Conservation (phyloP, 768 basidiomycete species). For the Russula sp. region DNA sequence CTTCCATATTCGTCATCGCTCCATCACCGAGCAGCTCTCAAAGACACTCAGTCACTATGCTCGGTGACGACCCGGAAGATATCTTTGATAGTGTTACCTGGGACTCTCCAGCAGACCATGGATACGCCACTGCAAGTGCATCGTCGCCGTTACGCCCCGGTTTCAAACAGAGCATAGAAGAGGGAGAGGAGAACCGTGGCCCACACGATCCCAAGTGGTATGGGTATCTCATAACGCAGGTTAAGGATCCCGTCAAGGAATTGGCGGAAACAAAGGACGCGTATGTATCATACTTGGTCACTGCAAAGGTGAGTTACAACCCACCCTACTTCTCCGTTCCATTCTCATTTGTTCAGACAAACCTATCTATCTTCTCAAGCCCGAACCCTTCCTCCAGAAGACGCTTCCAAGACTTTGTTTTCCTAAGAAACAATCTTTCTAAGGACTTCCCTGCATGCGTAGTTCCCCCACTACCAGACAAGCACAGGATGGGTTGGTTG, state of each 20-base stretch:
- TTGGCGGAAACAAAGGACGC: constrained; percentile 96
- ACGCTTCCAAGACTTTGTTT: constrained; percentile 96
- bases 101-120: constrained; percentile 67
- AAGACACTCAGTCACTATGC: constrained; percentile 46
- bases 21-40: not conserved
- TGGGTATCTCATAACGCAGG: constrained; percentile 74
- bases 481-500: constrained; percentile 85
- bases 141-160: constrained; percentile 58
- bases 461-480: constrained; percentile 95
- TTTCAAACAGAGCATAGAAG: constrained; percentile 75
- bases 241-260: constrained; percentile 93
- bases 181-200: constrained; percentile 57
- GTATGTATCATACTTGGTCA: constrained; percentile 91
- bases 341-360: constrained; percentile 57
- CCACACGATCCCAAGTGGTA: constrained; percentile 90
- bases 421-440: constrained; percentile 81
- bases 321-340: constrained; percentile 6
- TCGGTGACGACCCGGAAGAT: constrained; percentile 76
- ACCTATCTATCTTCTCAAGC: constrained; percentile 80
- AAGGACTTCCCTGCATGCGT: constrained; percentile 96
- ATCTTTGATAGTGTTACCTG: constrained; percentile 91
- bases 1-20: not conserved
- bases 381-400: constrained; percentile 73
- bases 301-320: constrained; percentile 64
- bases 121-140: constrained; percentile 45